phyloP scores from a whole-genome alignment of 2,329 filamentous ascomycete species.

The Cercospora sp. region DNA sequence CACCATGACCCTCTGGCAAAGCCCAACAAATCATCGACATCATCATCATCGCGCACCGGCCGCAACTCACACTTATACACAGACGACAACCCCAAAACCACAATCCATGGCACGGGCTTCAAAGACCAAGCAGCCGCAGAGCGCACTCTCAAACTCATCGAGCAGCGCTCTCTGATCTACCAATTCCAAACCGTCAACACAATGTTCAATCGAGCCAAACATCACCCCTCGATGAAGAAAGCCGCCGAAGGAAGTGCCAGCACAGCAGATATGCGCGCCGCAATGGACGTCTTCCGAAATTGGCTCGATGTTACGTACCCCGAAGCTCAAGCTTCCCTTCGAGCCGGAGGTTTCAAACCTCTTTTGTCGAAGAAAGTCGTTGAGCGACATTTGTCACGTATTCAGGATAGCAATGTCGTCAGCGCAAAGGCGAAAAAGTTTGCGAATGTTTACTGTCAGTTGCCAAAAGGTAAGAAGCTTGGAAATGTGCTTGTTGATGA shows the following conservation, averaged over 20 bases:
- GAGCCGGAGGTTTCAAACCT: constrained; percentile 35
- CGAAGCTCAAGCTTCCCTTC: constrained; percentile 25
- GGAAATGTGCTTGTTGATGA: constrained; percentile 37
- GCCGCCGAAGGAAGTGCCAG: constrained; percentile 22
- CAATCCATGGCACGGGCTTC: constrained; percentile 39
- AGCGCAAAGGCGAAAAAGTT: constrained; percentile 27
- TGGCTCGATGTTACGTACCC: constrained; percentile 38
- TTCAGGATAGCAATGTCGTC: constrained; percentile 25
- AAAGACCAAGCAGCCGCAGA: constrained; percentile 33
- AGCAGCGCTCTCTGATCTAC: constrained; percentile 35
- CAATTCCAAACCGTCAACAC: constrained; percentile 39
- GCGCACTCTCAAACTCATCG: constrained; percentile 35
- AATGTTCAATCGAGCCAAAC: constrained; percentile 35
- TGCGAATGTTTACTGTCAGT: constrained; percentile 29
- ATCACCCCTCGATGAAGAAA: constrained; percentile 34
- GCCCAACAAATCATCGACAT: constrained; percentile 9
- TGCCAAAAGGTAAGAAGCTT: constrained; percentile 34
- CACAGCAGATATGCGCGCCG: constrained; percentile 30
- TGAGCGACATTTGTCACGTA: constrained; percentile 21
- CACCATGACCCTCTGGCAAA: constrained; percentile 15
- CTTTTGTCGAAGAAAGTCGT: constrained; percentile 33
- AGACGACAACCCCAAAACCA: constrained; percentile 38
- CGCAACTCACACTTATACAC: constrained; percentile 39
- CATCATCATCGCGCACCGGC: constrained; percentile 16
- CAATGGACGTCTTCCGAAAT: constrained; percentile 33